A percentile compares a stretch with the other conserved stretches of the same genome.
Evolutionary conservation across 164 flowering plant species (phyloP).

Genomic region (Echeveria elegans): DNA sequence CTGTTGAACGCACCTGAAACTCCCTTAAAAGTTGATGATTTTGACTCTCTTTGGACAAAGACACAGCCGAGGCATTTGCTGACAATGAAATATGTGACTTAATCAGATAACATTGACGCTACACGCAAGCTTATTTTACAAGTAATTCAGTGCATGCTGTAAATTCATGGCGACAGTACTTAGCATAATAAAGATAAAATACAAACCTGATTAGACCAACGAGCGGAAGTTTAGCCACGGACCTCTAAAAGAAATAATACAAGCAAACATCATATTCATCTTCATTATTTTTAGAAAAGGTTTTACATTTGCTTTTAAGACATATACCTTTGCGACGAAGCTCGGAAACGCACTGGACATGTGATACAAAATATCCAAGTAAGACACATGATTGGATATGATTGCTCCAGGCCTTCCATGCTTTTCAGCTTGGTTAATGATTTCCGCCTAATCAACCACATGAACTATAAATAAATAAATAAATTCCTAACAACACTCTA

Average conservation of each 20-base stretch:
- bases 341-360: conserved; percentile 90
- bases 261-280: conserved; percentile 9
- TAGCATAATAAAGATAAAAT: not conserved
- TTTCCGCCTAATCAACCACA: conserved; percentile 29
- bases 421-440: conserved; percentile 31
- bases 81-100: conserved; percentile 6
- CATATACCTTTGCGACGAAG: conserved; percentile 79
- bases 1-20: conserved; percentile 97
- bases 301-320: not conserved
- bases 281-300: not conserved
- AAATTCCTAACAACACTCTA: not conserved
- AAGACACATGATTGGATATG: conserved; percentile 75
- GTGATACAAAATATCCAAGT: conserved; percentile 85
- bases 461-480: not conserved
- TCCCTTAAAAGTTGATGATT: conserved; percentile 82
- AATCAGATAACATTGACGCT: not conserved
- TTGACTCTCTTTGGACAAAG: conserved; percentile 90
- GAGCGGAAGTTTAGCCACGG: conserved; percentile 90
- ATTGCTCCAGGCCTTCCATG: conserved; percentile 71
- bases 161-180: no score
- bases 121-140: not conserved
- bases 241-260: conserved; percentile 56
- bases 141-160: not conserved
- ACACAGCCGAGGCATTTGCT: conserved; percentile 99
- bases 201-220: conserved; percentile 95